Evolutionary conservation across 2,329 filamentous ascomycete species (phyloP), one percentile per base, ranked within the genome.

Genomic region (Ophiostoma sp.): DNA sequence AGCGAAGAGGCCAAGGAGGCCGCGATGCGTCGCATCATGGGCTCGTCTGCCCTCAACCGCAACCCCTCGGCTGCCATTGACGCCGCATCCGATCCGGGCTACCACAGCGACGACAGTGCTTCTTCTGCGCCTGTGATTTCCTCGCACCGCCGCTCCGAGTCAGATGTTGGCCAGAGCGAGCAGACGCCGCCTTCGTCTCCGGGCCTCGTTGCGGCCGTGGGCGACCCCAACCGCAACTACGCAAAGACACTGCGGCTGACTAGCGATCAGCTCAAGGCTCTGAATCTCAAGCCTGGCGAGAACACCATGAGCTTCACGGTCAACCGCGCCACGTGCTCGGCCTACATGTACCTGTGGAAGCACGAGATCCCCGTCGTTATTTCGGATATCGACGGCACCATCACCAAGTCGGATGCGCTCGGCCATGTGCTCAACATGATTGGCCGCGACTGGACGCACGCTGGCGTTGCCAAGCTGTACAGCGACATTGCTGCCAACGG

Each of bases 381-480:
- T 73, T 98, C 94, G 0, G 95, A 99, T 79, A 98, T 99, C 76
- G 95, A 99, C 79, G 95, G 95, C 68, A 99, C 95, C 31, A 99
- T 99, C 76, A 99, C 95, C 71, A 99, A 99, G 81, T 97, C 94
- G 2, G 94, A 97, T 80, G 94, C 93, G 20, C 83, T 97, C 17
- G 95, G 95, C 17, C 95, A 99, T 77, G 92, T 99, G 62, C 81
- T 98, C 69, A 98, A 94, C 82, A 95, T 95, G 88, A 94, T 99
- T 74, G 95, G 95, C 60, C 90, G 95, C 67, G 95, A 99, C 79
- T 99, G 95, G 95, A 99, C 95, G 3, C 95, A 99, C 78, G 87
- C 93, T 20, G 95, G 95, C 52, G 94, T 99, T 33, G 96, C 95
- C 31, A 99, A 99, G 81, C 85, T 99, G 10, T 99, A 98, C 80